Conservation (phyloP, 2,329 filamentous ascomycete genomes). For the Exophiala viscosa region DNA sequence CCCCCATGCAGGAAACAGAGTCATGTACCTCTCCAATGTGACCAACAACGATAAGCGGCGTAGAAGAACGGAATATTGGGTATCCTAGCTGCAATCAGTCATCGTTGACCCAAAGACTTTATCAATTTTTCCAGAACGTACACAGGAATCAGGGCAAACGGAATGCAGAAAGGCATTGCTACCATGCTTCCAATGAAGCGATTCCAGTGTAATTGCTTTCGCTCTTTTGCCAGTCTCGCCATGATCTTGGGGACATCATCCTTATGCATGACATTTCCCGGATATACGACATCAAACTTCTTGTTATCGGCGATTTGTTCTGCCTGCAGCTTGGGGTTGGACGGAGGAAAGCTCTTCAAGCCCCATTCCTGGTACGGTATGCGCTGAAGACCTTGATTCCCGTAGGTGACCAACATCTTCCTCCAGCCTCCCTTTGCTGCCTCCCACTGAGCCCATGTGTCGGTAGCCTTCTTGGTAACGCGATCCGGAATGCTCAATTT, state of each 20-base stretch:
- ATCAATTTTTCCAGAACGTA: slow-evolving; percentile 45
- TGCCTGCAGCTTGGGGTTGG: slow-evolving; percentile 63
- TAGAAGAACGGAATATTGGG: slow-evolving; percentile 98
- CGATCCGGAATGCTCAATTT: slow-evolving; percentile 64
- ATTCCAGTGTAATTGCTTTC: slow-evolving; percentile 71
- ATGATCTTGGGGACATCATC: slow-evolving; percentile 64
- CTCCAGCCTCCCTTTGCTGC: slow-evolving; percentile 82
- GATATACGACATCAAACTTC: slow-evolving; percentile 72
- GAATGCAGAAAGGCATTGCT: slow-evolving; percentile 77
- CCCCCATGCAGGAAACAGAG: background rate
- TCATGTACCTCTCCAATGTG: slow-evolving; percentile 68
- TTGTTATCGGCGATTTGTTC: slow-evolving; percentile 62
- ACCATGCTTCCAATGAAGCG: slow-evolving; percentile 76
- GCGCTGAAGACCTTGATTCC: slow-evolving; percentile 77
- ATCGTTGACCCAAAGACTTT: slow-evolving; percentile 6
- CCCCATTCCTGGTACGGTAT: slow-evolving; percentile 98
- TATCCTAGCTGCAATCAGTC: slow-evolving; percentile 52
- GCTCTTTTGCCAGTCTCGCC: slow-evolving; percentile 69
- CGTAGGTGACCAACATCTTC: slow-evolving; percentile 77
- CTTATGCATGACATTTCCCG: slow-evolving; percentile 63
- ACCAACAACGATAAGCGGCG: slow-evolving; percentile 82
- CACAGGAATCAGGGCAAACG: slow-evolving; percentile 81
- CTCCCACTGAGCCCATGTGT: slow-evolving; percentile 84
- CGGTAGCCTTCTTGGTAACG: slow-evolving; percentile 65
- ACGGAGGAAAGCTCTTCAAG: slow-evolving; percentile 84